A percentile compares a stretch with the other conserved stretches of the same genome.
Evolutionary conservation across 2,329 filamentous ascomycete species (phyloP).

Genomic region (Dothistroma septosporum): DNA sequence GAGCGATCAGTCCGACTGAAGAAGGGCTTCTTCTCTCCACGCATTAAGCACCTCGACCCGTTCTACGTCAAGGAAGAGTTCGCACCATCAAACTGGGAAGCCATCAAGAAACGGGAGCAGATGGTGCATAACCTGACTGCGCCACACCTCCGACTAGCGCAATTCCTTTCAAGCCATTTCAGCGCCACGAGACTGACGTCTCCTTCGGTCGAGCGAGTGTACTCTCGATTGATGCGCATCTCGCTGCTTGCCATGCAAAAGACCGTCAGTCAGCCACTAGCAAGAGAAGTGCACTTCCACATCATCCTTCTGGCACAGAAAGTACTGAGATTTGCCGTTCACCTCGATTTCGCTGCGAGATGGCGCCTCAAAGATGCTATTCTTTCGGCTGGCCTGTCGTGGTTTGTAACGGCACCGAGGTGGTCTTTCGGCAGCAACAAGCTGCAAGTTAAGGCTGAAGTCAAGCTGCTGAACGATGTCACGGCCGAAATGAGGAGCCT

Average conservation of each 20-base stretch:
- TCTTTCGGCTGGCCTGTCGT: slow-evolving; percentile 76
- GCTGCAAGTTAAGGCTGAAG: slow-evolving; percentile 88
- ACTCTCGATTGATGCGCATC: slow-evolving; percentile 72
- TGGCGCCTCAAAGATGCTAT: slow-evolving; percentile 88
- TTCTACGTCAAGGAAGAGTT: slow-evolving; percentile 92
- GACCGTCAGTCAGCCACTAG: slow-evolving; percentile 74
- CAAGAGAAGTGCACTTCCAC: slow-evolving; percentile 87
- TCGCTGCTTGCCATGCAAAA: slow-evolving; percentile 72
- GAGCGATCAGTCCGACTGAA: slow-evolving; percentile 74
- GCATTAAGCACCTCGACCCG: slow-evolving; percentile 72
- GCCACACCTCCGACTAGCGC: slow-evolving; percentile 78
- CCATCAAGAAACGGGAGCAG: slow-evolving; percentile 71
- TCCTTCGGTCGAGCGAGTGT: slow-evolving; percentile 73
- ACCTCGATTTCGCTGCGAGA: slow-evolving; percentile 59
- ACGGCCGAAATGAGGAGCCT: slow-evolving; percentile 62
- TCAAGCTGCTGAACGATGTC: slow-evolving; percentile 74
- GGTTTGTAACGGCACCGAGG: slow-evolving; percentile 76
- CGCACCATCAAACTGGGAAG: slow-evolving; percentile 77
- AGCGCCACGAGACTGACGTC: slow-evolving; percentile 86
- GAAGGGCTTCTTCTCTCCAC: slow-evolving; percentile 74
- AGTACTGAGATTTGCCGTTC: slow-evolving; percentile 68
- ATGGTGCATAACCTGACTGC: slow-evolving; percentile 76
- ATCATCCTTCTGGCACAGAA: slow-evolving; percentile 77
- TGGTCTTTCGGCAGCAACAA: slow-evolving; percentile 97
- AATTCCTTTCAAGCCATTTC: slow-evolving; percentile 92